These are phyloP conservation scores for Tilletia caries DNA, from an alignment of 1,284 basidiomycete species.

Conservation along the genomic window DNA sequence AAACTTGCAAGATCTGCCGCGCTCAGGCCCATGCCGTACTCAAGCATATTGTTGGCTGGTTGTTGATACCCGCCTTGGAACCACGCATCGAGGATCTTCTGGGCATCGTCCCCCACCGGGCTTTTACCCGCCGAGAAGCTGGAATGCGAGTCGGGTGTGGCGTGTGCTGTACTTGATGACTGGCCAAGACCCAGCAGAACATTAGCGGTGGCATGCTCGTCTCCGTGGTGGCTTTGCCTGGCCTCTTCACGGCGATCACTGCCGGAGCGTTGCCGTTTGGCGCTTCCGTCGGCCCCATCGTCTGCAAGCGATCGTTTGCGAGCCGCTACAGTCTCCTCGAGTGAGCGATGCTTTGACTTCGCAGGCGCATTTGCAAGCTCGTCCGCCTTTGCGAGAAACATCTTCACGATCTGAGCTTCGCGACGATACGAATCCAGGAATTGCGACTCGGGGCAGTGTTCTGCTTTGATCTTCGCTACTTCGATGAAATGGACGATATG, in stretches of 20 bases:
- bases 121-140: not conserved
- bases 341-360: not conserved
- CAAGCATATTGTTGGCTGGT: conserved; percentile 1
- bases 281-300: not conserved
- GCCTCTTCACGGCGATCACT: not conserved
- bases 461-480: not conserved
- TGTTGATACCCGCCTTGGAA: conserved; percentile 11
- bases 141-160: not conserved
- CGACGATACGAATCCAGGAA: not conserved
- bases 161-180: too few relatives aligned
- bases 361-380: not conserved
- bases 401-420: conserved; percentile 1
- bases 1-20: not conserved
- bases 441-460: conserved; percentile 1
- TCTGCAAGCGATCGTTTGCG: not conserved
- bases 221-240: not conserved
- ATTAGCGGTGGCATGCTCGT: conserved; percentile 8
- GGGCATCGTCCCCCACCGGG: conserved; percentile 3
- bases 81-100: conserved; percentile 5
- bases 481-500: conserved; percentile 4
- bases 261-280: not conserved
- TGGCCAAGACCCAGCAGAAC: conserved; percentile 3
- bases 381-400: conserved; percentile 6
- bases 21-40: not conserved
- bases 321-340: not conserved